Conservation (phyloP, 1,139 yeast species). For the Geotrichum macrosporum region DNA sequence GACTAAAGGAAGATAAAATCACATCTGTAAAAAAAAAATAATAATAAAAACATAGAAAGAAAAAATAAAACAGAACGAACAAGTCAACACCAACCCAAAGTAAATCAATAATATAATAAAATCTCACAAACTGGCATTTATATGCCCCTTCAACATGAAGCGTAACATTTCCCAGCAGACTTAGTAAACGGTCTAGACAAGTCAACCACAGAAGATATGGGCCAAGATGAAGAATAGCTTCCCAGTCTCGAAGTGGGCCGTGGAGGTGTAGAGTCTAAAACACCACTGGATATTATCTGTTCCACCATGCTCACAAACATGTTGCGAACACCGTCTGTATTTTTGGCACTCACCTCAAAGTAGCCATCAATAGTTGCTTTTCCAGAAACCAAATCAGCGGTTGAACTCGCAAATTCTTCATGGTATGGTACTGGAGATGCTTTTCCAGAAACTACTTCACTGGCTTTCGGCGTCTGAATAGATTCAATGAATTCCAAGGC, state of each 20-base stretch:
- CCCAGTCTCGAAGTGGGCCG: conserved; percentile 6
- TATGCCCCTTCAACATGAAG: conserved; percentile 9
- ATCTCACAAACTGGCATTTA: background rate
- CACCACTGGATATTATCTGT: conserved; percentile 18
- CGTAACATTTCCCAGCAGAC: conserved; percentile 16
- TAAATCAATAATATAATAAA: background rate
- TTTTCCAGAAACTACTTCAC: conserved; percentile 27
- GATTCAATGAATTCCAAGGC: conserved; percentile 17
- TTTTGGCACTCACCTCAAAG: conserved; percentile 33
- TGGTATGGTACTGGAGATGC: conserved; percentile 13
- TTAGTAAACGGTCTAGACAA: conserved; percentile 20
- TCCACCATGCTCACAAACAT: conserved; percentile 21
- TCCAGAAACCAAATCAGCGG: no score
- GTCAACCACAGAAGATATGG: conserved; percentile 30
- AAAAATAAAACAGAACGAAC: background rate
- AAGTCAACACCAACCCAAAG: background rate
- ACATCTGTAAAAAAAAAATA: background rate
- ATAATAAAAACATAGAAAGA: no score
- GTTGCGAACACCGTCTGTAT: conserved; percentile 19
- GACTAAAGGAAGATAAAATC: background rate
- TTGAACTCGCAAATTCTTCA: conserved; percentile 6
- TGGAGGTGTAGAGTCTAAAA: conserved; percentile 9
- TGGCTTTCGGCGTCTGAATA: conserved; percentile 26
- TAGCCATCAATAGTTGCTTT: conserved; percentile 35
- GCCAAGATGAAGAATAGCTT: conserved; percentile 9